Evolutionary conservation across 2,329 filamentous ascomycete genomes (phyloP), one percentile per base, ranked within the genome.

Genomic region (Colletotrichum zoysiae): DNA sequence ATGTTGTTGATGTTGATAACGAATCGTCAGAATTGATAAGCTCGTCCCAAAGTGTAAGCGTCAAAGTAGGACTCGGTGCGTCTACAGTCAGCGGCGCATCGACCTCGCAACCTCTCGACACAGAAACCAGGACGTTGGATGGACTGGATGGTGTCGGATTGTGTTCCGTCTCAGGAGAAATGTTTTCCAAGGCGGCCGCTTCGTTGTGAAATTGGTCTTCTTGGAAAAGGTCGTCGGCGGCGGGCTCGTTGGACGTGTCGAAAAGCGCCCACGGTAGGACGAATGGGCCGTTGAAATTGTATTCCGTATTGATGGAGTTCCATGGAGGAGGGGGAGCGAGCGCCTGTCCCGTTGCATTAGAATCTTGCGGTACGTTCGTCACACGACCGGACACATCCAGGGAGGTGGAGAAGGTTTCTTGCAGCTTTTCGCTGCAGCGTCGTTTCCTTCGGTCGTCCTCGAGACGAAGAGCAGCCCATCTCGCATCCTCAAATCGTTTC

Each of bases 401-500:
- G 30, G 33, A 56, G 5, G 48, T 33, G 16, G 46, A 56, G 5
- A 40, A 40, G n/a, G 46, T 16, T 14, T 55, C 40, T 5, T 38
- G 46, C 11, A 26, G 11, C 12, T 26, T 35, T 8, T 3, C 42
- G 9, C 42, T 38, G 1, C 56, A 35, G 14, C 63, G 58, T 20
- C 50, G 63, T 53, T 67, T 71, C 35, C 68, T 38, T 33, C 42
- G 63, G 4, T 53, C 64, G 38, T 71, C 68, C 16, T 71, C 68
- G 5, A 51, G 68, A 11, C 57, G 56, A 0, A 71, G 64, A 1
- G 48, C 68, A 0, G 50, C 55, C 68, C 68, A 71, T 7, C 68
- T 60, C 4, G 68, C 68, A 2, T 65, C 68, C n/a, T 71, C 68
- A 6, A 71, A 71, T 1, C 61, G 66, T 26, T 46, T 59, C 5